These are phyloP conservation scores for Hypoxylon intermedium DNA, from an alignment of 495 filamentous ascomycete genomes.

Conservation along the genomic window DNA sequence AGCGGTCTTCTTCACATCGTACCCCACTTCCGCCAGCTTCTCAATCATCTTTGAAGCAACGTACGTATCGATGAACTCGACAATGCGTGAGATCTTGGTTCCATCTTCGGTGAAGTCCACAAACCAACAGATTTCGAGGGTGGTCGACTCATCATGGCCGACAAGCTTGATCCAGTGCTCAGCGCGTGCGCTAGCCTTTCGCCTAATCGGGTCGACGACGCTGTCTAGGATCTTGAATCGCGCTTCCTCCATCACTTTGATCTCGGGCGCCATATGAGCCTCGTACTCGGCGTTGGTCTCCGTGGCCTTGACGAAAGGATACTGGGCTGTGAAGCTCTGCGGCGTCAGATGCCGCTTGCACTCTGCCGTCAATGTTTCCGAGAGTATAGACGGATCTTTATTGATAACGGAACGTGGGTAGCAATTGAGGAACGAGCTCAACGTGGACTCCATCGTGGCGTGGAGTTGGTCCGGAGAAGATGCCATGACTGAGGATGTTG, in stretches of 20 bases:
- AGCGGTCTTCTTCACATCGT: neutral
- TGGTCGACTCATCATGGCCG: neutral
- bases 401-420: neutral
- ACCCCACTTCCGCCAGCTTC: neutral
- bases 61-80: conserved; percentile 12
- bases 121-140: conserved; percentile 16
- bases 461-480: conserved; percentile 7
- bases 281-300: conserved; percentile 12
- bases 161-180: conserved; percentile 5
- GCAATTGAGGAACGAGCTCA: conserved; percentile 2
- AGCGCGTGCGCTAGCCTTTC: conserved; percentile 4
- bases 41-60: conserved; percentile 1
- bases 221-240: neutral
- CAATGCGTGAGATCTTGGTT: conserved; percentile 7
- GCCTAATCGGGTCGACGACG: conserved; percentile 4
- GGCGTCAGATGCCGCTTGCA: conserved; percentile 1
- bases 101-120: conserved; percentile 16
- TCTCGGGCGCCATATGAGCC: conserved; percentile 7
- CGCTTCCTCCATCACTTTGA: neutral
- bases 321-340: neutral
- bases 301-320: conserved; percentile 1
- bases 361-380: neutral
- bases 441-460: conserved; percentile 11
- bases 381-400: conserved; percentile 4
- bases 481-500: conserved; percentile 6